Percentiles rank a stretch among this genome's conserved stretches.
Evolutionary conservation across 1,284 basidiomycete genomes (phyloP).

Genomic region (Leccinum variabile): DNA sequence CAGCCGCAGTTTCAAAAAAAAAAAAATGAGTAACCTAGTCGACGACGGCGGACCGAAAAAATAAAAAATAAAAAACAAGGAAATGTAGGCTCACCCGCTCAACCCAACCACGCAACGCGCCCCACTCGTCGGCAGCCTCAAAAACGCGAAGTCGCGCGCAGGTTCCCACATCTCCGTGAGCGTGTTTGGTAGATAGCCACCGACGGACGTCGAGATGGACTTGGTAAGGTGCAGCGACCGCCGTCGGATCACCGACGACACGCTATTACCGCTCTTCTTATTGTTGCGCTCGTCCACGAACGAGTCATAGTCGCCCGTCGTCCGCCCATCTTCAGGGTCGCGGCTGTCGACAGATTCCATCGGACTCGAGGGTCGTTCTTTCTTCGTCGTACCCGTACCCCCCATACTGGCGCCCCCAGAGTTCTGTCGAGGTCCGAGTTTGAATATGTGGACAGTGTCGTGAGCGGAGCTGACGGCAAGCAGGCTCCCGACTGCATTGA

Average conservation of each 20-base stretch:
- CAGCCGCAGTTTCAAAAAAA: neutral
- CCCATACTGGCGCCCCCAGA: constrained; percentile 11
- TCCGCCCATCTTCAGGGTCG: constrained; percentile 49
- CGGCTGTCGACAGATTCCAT: constrained; percentile 65
- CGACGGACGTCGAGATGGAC: constrained; percentile 78
- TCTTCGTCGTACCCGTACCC: constrained; percentile 16
- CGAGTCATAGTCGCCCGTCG: constrained; percentile 70
- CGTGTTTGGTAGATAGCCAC: constrained; percentile 88
- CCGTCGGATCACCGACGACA: constrained; percentile 66
- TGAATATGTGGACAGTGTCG: constrained; percentile 98
- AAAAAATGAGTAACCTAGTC: neutral
- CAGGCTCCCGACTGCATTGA: constrained; percentile 83
- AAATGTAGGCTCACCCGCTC: constrained; percentile 64
- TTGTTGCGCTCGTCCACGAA: constrained; percentile 61
- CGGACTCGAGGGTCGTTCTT: constrained; percentile 48
- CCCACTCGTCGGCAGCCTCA: constrained; percentile 83
- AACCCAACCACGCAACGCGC: constrained; percentile 83
- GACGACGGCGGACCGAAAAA: neutral
- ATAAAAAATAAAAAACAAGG: neutral
- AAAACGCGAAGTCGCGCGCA: constrained; percentile 89
- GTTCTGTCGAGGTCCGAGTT: constrained; percentile 48
- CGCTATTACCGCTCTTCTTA: constrained; percentile 49
- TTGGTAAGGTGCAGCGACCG: constrained; percentile 81
- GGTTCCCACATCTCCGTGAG: constrained; percentile 98
- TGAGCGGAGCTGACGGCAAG: constrained; percentile 91